Conservation (phyloP, 352 stramenopile genomes). For the Discostella stelligera region DNA sequence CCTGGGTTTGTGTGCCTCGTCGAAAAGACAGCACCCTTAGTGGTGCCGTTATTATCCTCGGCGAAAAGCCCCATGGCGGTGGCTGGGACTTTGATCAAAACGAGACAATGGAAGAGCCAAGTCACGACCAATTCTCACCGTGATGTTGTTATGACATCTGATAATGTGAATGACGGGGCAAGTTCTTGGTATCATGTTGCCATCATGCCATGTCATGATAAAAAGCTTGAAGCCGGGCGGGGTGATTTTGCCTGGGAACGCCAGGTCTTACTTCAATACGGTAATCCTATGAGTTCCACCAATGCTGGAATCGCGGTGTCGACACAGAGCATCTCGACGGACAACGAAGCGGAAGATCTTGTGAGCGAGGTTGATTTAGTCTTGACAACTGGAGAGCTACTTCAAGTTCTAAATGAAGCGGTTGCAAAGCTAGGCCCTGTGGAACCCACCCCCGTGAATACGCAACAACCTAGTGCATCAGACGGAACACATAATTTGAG, state of each 20-base stretch:
- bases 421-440: conserved; percentile 11
- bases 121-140: neutral
- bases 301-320: neutral
- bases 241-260: conserved; percentile 79
- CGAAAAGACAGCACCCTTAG: conserved; percentile 93
- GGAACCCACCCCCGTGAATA: conserved; percentile 2
- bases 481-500: conserved; percentile 3
- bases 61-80: conserved; percentile 93
- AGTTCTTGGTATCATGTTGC: conserved; percentile 90
- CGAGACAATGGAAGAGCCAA: neutral
- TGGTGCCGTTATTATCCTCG: conserved; percentile 92
- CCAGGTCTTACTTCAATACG: conserved; percentile 36
- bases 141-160: conserved; percentile 3
- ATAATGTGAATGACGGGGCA: conserved; percentile 3
- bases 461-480: conserved; percentile 1
- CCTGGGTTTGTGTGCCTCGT: conserved; percentile 97
- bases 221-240: conserved; percentile 96
- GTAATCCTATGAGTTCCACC: conserved; percentile 3
- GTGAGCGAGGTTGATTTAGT: conserved; percentile 89
- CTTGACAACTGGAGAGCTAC: conserved; percentile 85
- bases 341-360: conserved; percentile 59
- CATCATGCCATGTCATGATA: conserved; percentile 98
- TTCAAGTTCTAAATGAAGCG: conserved; percentile 66
- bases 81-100: conserved; percentile 54
- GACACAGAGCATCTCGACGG: neutral